A percentile compares a stretch with the other conserved stretches of the same genome.
phyloP scores from a whole-genome alignment of 768 basidiomycete genomes.

The Lactarius psammicola region DNA sequence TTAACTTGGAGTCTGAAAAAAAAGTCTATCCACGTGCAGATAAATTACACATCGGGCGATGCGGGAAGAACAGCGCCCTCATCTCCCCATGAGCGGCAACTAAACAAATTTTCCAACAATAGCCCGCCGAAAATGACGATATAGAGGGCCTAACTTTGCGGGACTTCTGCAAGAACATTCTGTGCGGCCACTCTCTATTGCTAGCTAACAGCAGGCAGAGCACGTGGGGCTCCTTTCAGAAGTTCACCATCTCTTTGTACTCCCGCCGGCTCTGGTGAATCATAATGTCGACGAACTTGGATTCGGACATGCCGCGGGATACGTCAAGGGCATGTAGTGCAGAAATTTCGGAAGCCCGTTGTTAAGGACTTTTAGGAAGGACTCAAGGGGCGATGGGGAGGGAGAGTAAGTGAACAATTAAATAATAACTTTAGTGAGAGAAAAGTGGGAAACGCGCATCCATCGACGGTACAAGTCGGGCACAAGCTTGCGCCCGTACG shows the following conservation, averaged over 20 bases:
- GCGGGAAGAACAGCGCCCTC: too few species aligned
- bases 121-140: neutral
- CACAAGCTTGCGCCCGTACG: constrained; percentile 62
- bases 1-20: constrained; percentile 18
- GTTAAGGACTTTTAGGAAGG: neutral
- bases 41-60: constrained; percentile 26
- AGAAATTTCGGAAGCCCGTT: constrained; percentile 90
- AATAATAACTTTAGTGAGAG: neutral
- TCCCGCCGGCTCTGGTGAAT: constrained; percentile 83
- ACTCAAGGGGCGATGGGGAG: neutral
- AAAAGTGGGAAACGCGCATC: constrained; percentile 61
- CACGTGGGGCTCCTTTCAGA: constrained; percentile 85
- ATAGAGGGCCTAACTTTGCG: constrained; percentile 61
- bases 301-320: constrained; percentile 76
- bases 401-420: neutral
- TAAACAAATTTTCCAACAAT: constrained; percentile 8
- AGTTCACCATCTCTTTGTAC: constrained; percentile 92
- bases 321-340: constrained; percentile 77
- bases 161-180: constrained; percentile 80
- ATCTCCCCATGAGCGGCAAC: constrained; percentile 57
- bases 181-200: constrained; percentile 45
- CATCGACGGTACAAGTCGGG: constrained; percentile 87
- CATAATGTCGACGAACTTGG: constrained; percentile 79
- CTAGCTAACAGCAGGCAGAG: constrained; percentile 62
- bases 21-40: constrained; percentile 18